These are phyloP conservation scores for Jimgerdemannia lactiflua DNA, from an alignment of 192 early-diverging fungal genomes.

Conservation along the genomic window DNA sequence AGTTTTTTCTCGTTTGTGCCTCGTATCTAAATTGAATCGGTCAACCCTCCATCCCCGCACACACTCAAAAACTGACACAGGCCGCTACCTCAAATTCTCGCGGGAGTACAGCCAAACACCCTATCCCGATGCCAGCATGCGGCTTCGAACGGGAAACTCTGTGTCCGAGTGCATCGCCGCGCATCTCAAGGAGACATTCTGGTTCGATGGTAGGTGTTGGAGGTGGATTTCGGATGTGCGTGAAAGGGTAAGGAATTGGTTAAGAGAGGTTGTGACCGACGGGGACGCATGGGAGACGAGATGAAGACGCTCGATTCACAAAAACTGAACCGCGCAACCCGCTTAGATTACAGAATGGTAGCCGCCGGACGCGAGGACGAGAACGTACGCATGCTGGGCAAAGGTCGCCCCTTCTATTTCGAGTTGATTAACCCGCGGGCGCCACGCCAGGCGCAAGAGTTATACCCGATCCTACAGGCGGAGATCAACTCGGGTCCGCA, in stretches of 20 bases:
- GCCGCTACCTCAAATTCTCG: constrained; percentile 69
- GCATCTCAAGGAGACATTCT: constrained; percentile 51
- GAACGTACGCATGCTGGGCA: constrained; percentile 93
- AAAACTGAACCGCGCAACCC: neutral
- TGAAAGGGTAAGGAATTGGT: too few relatives aligned
- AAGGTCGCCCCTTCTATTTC: constrained; percentile 89
- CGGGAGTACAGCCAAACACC: constrained; percentile 84
- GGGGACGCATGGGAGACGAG: too few relatives aligned
- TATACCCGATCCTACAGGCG: constrained; percentile 43
- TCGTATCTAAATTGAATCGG: neutral
- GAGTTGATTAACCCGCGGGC: constrained; percentile 80
- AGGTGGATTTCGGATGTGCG: neutral
- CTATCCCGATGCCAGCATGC: constrained; percentile 69
- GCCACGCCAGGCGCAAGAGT: constrained; percentile 24
- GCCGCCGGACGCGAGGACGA: constrained; percentile 90
- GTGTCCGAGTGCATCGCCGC: constrained; percentile 78
- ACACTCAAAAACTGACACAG: constrained; percentile 1
- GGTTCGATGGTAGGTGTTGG: constrained; percentile 45
- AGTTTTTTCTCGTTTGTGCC: neutral
- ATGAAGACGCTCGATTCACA: neutral
- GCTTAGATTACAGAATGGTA: constrained; percentile 66
- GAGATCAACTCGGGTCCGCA: constrained; percentile 27
- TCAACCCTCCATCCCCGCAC: neutral
- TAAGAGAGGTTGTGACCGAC: too few relatives aligned
- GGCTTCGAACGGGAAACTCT: constrained; percentile 62